Evolutionary conservation across 805 yeast genomes (phyloP), one percentile per base, ranked within the genome.

Genomic region (Cyberlindnera xylosilytica): DNA sequence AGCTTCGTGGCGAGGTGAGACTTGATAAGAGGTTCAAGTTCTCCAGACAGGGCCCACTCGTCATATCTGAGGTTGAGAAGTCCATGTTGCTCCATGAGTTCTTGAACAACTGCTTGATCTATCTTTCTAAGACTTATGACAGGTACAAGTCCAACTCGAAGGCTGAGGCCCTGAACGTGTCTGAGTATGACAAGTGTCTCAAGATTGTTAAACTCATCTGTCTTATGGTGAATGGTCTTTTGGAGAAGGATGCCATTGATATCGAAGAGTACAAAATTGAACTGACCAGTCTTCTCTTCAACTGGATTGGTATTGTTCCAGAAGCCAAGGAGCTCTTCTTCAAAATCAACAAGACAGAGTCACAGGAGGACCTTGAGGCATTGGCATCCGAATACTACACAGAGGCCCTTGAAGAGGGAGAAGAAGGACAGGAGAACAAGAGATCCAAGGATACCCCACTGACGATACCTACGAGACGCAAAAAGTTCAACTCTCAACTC

Each of bases 21-120:
- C 53, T 54, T 20, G 42, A 49, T 18, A 46, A 46, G 34, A 45
- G 36, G 9, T 51, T 67, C 45, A 53, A 58, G 12, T 79, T 80
- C 52, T 76, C 86, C 9, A 69, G 91, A 54, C 65, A 68, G 49
- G 90, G 89, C 0, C 41, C 63, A 0, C 47, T 84, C 17, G 64
- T 60, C 4, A 60, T 84, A 27, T 75, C 84, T 13, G 77, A 72
- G 10, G 69, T 81, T 37, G 91, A 84, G 52, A 69, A 65, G 46
- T 74, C 76, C 50, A 81, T 83, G 87, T 55, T 85, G 12, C 58
- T 85, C 28, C 89, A 83, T 61, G 88, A 81, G 57, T 80, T 83
- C 50, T 69, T 85, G 45, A 69, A 78, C n/a, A 78, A 76, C 47
- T 73, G 76, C 11, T 65, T 75, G 4, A 66, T 73, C 12, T 69